A percentile compares a stretch with the other conserved stretches of the same genome.
Conservation (phyloP, 495 filamentous ascomycete species). For the Penicillium lividum region DNA sequence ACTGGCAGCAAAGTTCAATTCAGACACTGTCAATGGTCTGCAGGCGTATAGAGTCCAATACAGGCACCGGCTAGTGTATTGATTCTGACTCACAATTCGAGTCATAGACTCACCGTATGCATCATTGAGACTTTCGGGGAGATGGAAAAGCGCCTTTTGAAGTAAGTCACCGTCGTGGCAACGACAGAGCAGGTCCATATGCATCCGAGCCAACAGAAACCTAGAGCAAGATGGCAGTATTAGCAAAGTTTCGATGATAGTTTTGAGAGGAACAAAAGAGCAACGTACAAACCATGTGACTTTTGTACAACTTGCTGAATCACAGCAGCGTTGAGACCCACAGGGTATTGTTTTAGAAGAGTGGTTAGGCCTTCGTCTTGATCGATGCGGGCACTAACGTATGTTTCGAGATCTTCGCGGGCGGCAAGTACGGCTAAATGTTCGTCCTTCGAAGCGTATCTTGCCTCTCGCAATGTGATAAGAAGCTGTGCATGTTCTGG, state of each 20-base stretch:
- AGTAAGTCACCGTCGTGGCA: conserved; percentile 25
- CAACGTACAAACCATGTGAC: conserved; percentile 32
- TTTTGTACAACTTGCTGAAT: too few species aligned
- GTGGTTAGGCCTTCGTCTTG: too few species aligned
- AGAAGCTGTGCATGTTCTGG: conserved; percentile 38
- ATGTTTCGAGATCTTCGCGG: too few species aligned
- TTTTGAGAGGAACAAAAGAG: too few species aligned
- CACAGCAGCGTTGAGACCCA: too few species aligned
- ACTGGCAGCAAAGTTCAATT: too few species aligned
- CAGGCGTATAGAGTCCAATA: conserved; percentile 35
- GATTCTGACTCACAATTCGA: conserved; percentile 27
- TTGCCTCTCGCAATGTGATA: conserved; percentile 30
- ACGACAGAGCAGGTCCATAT: conserved; percentile 30
- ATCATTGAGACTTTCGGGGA: conserved; percentile 34
- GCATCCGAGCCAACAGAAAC: conserved; percentile 33
- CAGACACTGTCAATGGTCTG: conserved; percentile 29
- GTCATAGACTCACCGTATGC: conserved; percentile 40
- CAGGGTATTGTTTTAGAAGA: too few species aligned
- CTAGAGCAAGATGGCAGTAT: conserved; percentile 10
- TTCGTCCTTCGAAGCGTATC: too few species aligned
- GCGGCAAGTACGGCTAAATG: conserved; percentile 15
- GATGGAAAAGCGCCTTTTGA: conserved; percentile 28
- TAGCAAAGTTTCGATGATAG: not conserved
- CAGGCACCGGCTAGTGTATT: conserved; percentile 23
- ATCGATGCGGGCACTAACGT: too few species aligned